Conservation (phyloP, 176 grass and related monocot species). For the Carex kokanica region DNA sequence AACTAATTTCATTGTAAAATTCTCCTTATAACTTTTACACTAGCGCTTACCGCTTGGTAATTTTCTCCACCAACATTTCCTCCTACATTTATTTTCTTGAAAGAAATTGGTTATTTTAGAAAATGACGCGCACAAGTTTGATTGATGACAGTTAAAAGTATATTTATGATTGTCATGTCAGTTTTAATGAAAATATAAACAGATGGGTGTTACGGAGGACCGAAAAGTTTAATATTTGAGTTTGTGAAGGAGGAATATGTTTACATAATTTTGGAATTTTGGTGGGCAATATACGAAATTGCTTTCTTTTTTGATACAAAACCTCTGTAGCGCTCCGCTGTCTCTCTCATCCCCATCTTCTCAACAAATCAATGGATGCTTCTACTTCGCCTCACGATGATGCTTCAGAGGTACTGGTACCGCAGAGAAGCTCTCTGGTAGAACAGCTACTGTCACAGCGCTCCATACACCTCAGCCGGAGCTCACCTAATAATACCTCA, state of each 20-base stretch:
- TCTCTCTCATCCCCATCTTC: neutral
- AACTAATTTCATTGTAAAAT: neutral
- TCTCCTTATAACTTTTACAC: neutral
- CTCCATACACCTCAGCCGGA: constrained; percentile 49
- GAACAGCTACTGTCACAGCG: constrained; percentile 10
- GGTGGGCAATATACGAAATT: neutral
- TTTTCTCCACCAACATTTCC: neutral
- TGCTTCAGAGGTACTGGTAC: neutral
- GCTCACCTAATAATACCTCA: constrained; percentile 65
- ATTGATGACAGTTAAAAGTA: too few relatives aligned
- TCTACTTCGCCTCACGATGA: constrained; percentile 5
- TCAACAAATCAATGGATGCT: constrained; percentile 14
- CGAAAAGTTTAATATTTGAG: too few relatives aligned
- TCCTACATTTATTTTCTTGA: neutral
- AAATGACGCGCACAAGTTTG: neutral
- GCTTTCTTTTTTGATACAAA: neutral
- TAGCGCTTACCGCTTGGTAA: neutral
- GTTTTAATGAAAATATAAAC: too few relatives aligned
- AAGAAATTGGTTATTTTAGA: neutral
- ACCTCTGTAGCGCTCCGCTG: neutral
- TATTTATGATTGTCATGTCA: too few relatives aligned
- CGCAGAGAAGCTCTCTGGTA: neutral
- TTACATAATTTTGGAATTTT: neutral
- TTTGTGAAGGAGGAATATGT: too few relatives aligned
- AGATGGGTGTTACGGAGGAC: too few relatives aligned